Base-by-base conservation (phyloP, 176 grass and related monocot genomes). In the Oryza brachyantha region DNA sequence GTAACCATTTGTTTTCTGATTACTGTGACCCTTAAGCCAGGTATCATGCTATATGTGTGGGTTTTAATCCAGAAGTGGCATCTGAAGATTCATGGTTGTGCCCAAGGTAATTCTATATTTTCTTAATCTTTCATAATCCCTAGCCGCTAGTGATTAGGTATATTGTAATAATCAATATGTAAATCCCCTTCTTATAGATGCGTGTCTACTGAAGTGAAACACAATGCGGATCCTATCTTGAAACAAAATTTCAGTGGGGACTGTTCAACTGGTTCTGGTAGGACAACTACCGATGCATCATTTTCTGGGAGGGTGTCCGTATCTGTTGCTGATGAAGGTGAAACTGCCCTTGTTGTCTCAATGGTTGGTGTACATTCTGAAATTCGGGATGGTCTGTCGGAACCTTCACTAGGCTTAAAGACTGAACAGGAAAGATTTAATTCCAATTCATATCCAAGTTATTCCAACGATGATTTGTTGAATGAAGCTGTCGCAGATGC, bases 311-410 rank as follows among this genome's bases (percentile, higher is more conserved):
- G 83, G 74, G 83, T 98, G 36, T 98, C 92, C 19, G 90, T 98
- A 71, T 98, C 95, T 80, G 81, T 94, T 90, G 95, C 91, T 74
- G 92, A 94, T 88, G 95, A 90, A 81, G 95, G 95, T 78, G 95
- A 98, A 91, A 98, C 95, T 55, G 95, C 95, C 37, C 67, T 98
- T 84, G 95, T 98, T 87, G 92, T 98, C 57, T 98, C 92, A 80
- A 90, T 98, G 86, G 83, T 92, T 77, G 81, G 84, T 78, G 74
- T 37, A 74, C 69, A 85, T 48, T 75, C 79, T 80, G 66, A 73
- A 83, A 87, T 10, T 82, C 70, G 13, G 34, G 13, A 63, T 84
- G 71, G 25, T 78, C 26, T 82, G 80, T 37, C 38, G 46, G 74
- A 85, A 69, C 58, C 38, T 81, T 38, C 25, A 35, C 34, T 65